phyloP scores from a whole-genome alignment of 805 yeast genomes.

The Cyberlindnera japonica region DNA sequence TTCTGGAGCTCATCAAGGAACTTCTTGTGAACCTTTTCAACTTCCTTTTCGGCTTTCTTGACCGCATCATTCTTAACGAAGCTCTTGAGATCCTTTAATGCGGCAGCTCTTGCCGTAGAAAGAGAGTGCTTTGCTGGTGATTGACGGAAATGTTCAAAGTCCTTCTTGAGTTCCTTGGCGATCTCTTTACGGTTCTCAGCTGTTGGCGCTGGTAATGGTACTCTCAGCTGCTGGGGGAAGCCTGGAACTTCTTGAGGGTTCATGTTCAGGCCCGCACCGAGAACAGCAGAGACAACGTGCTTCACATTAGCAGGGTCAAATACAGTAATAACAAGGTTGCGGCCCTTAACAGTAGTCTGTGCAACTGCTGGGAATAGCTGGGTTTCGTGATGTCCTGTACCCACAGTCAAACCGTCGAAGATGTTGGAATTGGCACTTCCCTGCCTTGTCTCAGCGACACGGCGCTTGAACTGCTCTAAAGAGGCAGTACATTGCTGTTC shows the following conservation, averaged over 20 bases:
- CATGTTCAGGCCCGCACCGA: constrained; percentile 66
- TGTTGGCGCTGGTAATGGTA: constrained; percentile 72
- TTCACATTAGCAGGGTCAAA: constrained; percentile 78
- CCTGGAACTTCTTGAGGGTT: constrained; percentile 76
- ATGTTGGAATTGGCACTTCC: constrained; percentile 67
- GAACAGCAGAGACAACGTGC: constrained; percentile 63
- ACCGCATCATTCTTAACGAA: constrained; percentile 51
- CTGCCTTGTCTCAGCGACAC: constrained; percentile 57
- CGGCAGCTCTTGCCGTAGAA: constrained; percentile 53
- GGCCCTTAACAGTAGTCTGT: constrained; percentile 65
- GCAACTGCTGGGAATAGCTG: constrained; percentile 61
- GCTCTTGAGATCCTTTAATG: constrained; percentile 51
- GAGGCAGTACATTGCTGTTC: constrained; percentile 39
- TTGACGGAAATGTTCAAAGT: constrained; percentile 59
- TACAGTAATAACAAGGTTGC: constrained; percentile 72
- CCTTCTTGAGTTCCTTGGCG: constrained; percentile 59
- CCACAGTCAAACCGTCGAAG: constrained; percentile 57
- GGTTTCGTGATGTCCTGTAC: constrained; percentile 42
- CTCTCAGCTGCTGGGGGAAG: constrained; percentile 68
- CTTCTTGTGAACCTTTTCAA: constrained; percentile 68
- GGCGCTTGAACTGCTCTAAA: constrained; percentile 49
- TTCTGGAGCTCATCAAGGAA: constrained; percentile 56
- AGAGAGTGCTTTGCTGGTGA: constrained; percentile 46
- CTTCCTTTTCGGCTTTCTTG: constrained; percentile 49
- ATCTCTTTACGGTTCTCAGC: constrained; percentile 56